Evolutionary conservation across 2,329 filamentous ascomycete species (phyloP), one percentile per base, ranked within the genome.

Genomic region (Arthroderma uncinatum): DNA sequence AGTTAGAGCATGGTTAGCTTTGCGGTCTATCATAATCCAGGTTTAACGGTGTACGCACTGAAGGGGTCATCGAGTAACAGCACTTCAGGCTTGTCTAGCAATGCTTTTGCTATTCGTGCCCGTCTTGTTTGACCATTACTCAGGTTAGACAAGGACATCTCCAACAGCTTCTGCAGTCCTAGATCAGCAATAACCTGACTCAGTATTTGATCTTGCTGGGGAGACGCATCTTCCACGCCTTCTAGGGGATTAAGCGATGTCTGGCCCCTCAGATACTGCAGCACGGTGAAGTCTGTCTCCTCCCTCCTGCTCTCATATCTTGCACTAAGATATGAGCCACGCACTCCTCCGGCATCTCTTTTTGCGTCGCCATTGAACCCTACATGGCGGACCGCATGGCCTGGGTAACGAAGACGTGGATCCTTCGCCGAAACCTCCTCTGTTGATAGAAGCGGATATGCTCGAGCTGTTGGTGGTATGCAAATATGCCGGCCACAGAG

Each of bases 111-210:
- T 63, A 98, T 95, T 60, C 89, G 82, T 6, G 92, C 87, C 56
- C 93, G 78, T 61, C 92, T 79, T 5, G 87, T 92, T 72, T 98
- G 93, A 0, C 93, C 93, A 70, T 97, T 96, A 68, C 90, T 96
- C 56, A 98, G 73, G 68, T 93, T 95, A 23, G 87, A 82, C 6
- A 97, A 87, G 0, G 92, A 91, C 68, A 95, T 85, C 39, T 86
- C 79, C 1, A 94, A 74, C 48, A 97, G 76, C 7, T 79, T 75
- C 0, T 78, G 75, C 12, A 98, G 75, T 53, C 81, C 80, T 57
- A 98, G 73, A 64, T 94, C 85, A 5, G 68, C 68, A 14, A 90
- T 80, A 0, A 95, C 82, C 7, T 80, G 77, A 12, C 78, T 70
- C 39, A 95, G 70, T 0, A 82, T 70, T 2, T 71, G 62, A 23